Percentiles rank a stretch among this genome's conserved stretches.
Evolutionary conservation across 208 protist genomes (phyloP).

Genomic region (Trypanosomatidae sp.): DNA sequence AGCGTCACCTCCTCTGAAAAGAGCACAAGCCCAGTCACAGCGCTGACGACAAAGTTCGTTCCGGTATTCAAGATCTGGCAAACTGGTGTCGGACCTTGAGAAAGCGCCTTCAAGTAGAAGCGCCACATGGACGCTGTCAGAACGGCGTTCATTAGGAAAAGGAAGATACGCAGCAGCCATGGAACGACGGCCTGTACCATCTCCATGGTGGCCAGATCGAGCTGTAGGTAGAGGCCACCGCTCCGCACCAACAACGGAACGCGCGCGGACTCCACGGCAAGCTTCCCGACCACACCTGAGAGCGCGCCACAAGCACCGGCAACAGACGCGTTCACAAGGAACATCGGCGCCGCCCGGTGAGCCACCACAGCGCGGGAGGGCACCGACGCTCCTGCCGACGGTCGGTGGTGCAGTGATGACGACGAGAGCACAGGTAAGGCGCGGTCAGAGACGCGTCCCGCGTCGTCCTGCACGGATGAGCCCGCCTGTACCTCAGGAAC

Average conservation of each 20-base stretch:
- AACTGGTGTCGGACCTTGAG: conserved; percentile 78
- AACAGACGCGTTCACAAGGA: conserved; percentile 67
- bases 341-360: conserved; percentile 22
- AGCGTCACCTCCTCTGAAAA: conserved; percentile 74
- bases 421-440: background rate
- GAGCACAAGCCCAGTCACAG: conserved; percentile 64
- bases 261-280: conserved; percentile 44
- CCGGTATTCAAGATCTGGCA: conserved; percentile 85
- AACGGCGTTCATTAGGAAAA: conserved; percentile 57
- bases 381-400: background rate
- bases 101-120: conserved; percentile 81
- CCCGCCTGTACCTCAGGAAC: background rate
- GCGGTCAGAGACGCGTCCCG: background rate
- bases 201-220: conserved; percentile 14
- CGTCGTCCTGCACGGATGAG: background rate
- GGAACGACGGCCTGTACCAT: conserved; percentile 23
- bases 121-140: conserved; percentile 88
- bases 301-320: conserved; percentile 71
- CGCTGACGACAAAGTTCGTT: conserved; percentile 81
- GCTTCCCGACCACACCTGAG: conserved; percentile 73
- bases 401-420: background rate
- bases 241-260: conserved; percentile 21
- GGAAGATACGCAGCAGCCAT: conserved; percentile 42
- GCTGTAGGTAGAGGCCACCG: conserved; percentile 8
- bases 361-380: background rate